A percentile compares a stretch with the other conserved stretches of the same genome.
These are phyloP conservation scores for Tilletia indica DNA, from an alignment of 1,284 basidiomycete genomes.

Conservation along the genomic window DNA sequence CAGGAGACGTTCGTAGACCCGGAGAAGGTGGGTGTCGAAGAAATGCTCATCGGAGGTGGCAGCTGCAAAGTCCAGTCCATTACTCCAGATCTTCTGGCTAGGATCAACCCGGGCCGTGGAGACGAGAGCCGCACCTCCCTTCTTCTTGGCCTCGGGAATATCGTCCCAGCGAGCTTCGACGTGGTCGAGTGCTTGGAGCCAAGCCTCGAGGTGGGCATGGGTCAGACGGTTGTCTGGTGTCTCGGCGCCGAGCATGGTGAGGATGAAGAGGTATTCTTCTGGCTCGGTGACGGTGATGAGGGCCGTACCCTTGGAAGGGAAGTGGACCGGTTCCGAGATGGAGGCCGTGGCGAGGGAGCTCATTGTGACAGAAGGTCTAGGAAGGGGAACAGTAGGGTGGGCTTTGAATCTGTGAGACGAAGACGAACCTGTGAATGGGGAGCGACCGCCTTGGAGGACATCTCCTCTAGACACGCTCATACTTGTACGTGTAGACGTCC, in stretches of 20 bases:
- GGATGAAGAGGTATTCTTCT: conserved; percentile 35
- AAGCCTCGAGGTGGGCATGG: conserved; percentile 63
- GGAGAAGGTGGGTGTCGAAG: conserved; percentile 61
- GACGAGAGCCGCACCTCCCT: conserved; percentile 44
- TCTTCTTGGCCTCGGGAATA: conserved; percentile 32
- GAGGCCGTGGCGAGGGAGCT: neutral
- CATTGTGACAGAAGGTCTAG: neutral
- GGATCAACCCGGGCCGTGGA: conserved; percentile 35
- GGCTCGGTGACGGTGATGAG: conserved; percentile 24
- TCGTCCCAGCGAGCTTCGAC: conserved; percentile 77
- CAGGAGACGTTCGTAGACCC: conserved; percentile 57
- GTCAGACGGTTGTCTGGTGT: conserved; percentile 70
- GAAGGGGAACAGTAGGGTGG: too few species aligned
- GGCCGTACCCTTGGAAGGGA: conserved; percentile 1
- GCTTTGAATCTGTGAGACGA: too few species aligned
- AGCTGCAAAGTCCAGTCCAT: conserved; percentile 72
- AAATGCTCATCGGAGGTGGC: conserved; percentile 69
- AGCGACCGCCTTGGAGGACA: too few species aligned
- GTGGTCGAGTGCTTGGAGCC: conserved; percentile 71
- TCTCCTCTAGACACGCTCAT: too few species aligned
- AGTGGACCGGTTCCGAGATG: neutral
- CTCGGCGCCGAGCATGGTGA: conserved; percentile 40
- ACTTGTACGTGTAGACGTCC: too few species aligned
- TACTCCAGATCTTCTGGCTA: conserved; percentile 40
- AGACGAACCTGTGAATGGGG: too few species aligned